Conservation (phyloP, 345 rosid species). For the Hypericum androsaemum region DNA sequence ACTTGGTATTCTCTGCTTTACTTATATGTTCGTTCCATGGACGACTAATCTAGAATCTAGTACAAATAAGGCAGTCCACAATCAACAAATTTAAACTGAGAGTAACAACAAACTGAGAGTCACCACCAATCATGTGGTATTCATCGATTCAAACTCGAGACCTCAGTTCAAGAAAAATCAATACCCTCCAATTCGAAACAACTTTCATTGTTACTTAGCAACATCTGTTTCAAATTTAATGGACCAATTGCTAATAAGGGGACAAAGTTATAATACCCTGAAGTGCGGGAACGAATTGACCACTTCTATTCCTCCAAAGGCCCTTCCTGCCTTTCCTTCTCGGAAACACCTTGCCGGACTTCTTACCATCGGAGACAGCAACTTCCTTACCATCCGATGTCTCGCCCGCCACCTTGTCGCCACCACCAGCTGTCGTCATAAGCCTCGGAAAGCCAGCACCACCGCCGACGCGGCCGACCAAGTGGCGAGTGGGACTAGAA, state of each 20-base stretch:
- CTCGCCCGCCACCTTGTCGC: conserved; percentile 19
- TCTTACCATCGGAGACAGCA: conserved; percentile 23
- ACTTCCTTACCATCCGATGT: conserved; percentile 31
- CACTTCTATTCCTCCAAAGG: conserved; percentile 42
- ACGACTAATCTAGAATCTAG: too few relatives aligned
- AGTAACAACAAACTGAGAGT: too few relatives aligned
- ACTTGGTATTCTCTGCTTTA: too few relatives aligned
- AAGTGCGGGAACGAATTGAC: conserved; percentile 40
- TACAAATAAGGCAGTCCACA: too few relatives aligned
- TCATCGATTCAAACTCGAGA: too few relatives aligned
- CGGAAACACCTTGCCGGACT: conserved; percentile 26
- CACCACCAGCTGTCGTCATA: conserved; percentile 24
- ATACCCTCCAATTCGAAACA: too few relatives aligned
- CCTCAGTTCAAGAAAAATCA: too few relatives aligned
- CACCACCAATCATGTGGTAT: too few relatives aligned
- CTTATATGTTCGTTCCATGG: too few relatives aligned
- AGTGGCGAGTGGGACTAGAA: background rate
- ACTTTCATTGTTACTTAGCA: too few relatives aligned
- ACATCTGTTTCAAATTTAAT: too few relatives aligned
- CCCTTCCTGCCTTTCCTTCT: conserved; percentile 40
- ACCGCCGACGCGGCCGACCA: conserved; percentile 3
- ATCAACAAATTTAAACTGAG: too few relatives aligned
- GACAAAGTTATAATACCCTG: conserved; percentile 30
- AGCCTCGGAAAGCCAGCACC: conserved; percentile 14
- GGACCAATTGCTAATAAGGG: background rate